phyloP scores from a whole-genome alignment of 352 stramenopile genomes.

The Phytophthora crassamura region DNA sequence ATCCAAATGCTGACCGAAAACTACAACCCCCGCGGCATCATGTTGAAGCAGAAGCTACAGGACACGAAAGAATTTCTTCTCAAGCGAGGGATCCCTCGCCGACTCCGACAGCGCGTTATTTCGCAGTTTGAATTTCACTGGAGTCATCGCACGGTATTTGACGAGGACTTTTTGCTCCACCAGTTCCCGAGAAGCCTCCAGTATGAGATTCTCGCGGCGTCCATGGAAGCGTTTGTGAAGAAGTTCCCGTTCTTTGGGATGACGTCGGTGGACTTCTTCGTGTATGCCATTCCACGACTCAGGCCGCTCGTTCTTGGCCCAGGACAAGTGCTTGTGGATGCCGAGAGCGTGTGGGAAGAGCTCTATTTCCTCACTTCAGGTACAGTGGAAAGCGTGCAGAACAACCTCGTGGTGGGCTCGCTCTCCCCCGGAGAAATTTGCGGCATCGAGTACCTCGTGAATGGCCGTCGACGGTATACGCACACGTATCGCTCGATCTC shows the following conservation, averaged over 20 bases:
- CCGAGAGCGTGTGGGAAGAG: conserved; percentile 84
- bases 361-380: conserved; percentile 76
- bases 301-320: conserved; percentile 68
- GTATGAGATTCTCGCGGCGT: conserved; percentile 82
- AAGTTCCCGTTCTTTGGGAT: conserved; percentile 80
- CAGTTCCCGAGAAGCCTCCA: conserved; percentile 76
- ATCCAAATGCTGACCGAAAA: conserved; percentile 94
- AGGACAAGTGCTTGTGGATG: conserved; percentile 70
- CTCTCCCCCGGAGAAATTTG: conserved; percentile 75
- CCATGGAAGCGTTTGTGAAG: conserved; percentile 81
- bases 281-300: conserved; percentile 65
- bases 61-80: conserved; percentile 86
- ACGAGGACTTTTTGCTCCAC: conserved; percentile 68
- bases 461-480: conserved; percentile 54
- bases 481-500: conserved; percentile 70
- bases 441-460: conserved; percentile 78
- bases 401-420: conserved; percentile 65
- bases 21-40: conserved; percentile 83
- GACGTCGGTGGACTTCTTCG: conserved; percentile 81
- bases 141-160: conserved; percentile 74
- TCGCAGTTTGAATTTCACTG: conserved; percentile 88
- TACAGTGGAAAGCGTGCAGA: conserved; percentile 63
- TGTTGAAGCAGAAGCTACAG: conserved; percentile 75
- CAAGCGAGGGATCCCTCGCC: conserved; percentile 67
- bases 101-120: conserved; percentile 70